These are phyloP conservation scores for Anisodus acutangulus DNA, from an alignment of 257 asterid genomes.

Conservation along the genomic window DNA sequence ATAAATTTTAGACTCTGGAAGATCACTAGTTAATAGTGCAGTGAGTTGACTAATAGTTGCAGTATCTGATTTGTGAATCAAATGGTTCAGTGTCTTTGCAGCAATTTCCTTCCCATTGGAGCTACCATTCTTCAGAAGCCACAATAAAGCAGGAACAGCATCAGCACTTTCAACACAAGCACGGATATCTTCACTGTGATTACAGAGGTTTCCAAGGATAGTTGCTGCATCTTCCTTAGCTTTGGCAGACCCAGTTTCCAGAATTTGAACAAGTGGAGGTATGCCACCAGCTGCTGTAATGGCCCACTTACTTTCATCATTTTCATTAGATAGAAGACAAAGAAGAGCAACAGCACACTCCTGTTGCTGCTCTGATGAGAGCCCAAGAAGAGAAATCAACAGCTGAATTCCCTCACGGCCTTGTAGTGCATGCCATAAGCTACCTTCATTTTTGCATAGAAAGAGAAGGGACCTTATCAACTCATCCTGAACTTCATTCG, in stretches of 20 bases:
- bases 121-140: slow-evolving; percentile 97
- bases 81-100: slow-evolving; percentile 92
- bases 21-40: slow-evolving; percentile 84
- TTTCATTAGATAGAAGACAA: slow-evolving; percentile 86
- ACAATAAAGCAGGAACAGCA: slow-evolving; percentile 96
- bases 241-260: slow-evolving; percentile 93
- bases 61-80: slow-evolving; percentile 98
- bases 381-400: slow-evolving; percentile 94
- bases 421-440: slow-evolving; percentile 95
- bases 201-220: slow-evolving; percentile 95
- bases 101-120: slow-evolving; percentile 96
- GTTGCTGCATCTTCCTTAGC: slow-evolving; percentile 99
- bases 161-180: slow-evolving; percentile 99
- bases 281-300: slow-evolving; percentile 99
- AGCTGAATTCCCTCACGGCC: slow-evolving; percentile 99
- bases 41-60: slow-evolving; percentile 98
- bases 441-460: slow-evolving; percentile 86
- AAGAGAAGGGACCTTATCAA: slow-evolving; percentile 77
- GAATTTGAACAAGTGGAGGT: slow-evolving; percentile 97
- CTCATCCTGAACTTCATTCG: slow-evolving; percentile 91
- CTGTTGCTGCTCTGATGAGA: slow-evolving; percentile 99
- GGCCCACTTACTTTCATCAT: slow-evolving; percentile 99
- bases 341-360: slow-evolving; percentile 98
- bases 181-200: slow-evolving; percentile 98
- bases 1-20: slow-evolving; percentile 93